Conservation (phyloP, 2,329 filamentous ascomycete genomes). For the Coleophoma cylindrospora region DNA sequence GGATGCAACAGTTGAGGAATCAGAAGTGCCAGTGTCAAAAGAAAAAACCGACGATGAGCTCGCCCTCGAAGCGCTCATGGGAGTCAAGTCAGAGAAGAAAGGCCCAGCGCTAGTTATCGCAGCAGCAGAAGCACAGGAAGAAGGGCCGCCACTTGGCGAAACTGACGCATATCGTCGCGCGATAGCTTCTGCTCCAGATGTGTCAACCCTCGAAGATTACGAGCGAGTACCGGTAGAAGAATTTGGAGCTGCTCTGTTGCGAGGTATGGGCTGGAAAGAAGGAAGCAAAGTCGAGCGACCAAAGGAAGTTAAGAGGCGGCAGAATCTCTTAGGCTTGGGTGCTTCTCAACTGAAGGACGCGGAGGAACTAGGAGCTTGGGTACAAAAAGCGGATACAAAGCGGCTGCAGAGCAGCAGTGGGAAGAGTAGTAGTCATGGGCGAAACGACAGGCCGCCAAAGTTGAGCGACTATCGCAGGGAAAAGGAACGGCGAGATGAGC, state of each 20-base stretch:
- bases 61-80: conserved; percentile 64
- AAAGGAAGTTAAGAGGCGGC: conserved; percentile 63
- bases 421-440: conserved; percentile 31
- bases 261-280: conserved; percentile 94
- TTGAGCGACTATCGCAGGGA: conserved; percentile 31
- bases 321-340: conserved; percentile 81
- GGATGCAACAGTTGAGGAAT: conserved; percentile 20
- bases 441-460: conserved; percentile 37
- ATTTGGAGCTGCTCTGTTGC: conserved; percentile 83
- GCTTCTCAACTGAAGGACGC: conserved; percentile 73
- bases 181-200: conserved; percentile 66
- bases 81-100: conserved; percentile 41
- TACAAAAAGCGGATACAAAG: conserved; percentile 58
- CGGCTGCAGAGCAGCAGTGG: conserved; percentile 35
- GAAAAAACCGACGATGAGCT: conserved; percentile 52
- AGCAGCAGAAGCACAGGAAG: conserved; percentile 16
- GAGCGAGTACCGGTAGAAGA: conserved; percentile 87
- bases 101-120: conserved; percentile 47
- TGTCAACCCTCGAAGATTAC: conserved; percentile 78
- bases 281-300: conserved; percentile 47
- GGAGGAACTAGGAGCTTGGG: conserved; percentile 76
- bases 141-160: conserved; percentile 40
- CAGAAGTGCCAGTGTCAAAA: conserved; percentile 12
- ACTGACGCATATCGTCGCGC: conserved; percentile 66
- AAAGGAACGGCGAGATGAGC: conserved; percentile 35